Evolutionary conservation across 169 alveolate species (phyloP), one percentile per base, ranked within the genome.

Genomic region (Plasmodium malariae): DNA sequence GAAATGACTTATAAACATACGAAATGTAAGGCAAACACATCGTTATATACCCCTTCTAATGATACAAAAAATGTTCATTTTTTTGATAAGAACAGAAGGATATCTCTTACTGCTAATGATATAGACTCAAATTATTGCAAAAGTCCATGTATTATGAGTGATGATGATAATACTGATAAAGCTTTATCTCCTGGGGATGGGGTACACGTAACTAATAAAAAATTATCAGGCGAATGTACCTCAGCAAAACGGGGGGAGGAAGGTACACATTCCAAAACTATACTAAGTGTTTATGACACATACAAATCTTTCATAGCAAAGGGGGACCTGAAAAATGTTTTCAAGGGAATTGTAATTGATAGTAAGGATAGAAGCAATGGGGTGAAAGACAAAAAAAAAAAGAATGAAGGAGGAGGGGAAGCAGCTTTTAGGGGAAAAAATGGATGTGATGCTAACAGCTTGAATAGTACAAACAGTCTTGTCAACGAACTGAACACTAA

Each of bases 81-180:
- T 51, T 83, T 49, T 76, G 45, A 60, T 26, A 68, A 49, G 45
- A 19, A 49, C 0, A 54, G 72, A 59, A 67, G 36, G 17, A 28
- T 51, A 36, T 43, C 62, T 2, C 30, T 51, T 5, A 24, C 60
- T 21, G 72, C 32, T 21, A 24, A 48, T 28, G 72, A 83, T 51
- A 12, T 83, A 12, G 91, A 83, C 43, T 55, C 65, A 21, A 69
- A 83, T 45, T 83, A 83, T 69, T 83, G 85, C 60, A 72, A 54
- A 30, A 14, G 60, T 19, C 70, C 57, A 14, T 63, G 49, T 63
- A 11, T 3, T 63, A 63, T 5, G 26, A 51, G 28, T 0, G 48
- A 34, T 17, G 14, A 26, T 9, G 49, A 11, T 4, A 11, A 63
- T 12, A 63, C 4, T 26, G 14, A 0, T 49, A 49, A n/a, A n/a